A percentile compares a stretch with the other conserved stretches of the same genome.
phyloP scores from a whole-genome alignment of 768 basidiomycete genomes.

The Pulveroboletus ravenelii region DNA sequence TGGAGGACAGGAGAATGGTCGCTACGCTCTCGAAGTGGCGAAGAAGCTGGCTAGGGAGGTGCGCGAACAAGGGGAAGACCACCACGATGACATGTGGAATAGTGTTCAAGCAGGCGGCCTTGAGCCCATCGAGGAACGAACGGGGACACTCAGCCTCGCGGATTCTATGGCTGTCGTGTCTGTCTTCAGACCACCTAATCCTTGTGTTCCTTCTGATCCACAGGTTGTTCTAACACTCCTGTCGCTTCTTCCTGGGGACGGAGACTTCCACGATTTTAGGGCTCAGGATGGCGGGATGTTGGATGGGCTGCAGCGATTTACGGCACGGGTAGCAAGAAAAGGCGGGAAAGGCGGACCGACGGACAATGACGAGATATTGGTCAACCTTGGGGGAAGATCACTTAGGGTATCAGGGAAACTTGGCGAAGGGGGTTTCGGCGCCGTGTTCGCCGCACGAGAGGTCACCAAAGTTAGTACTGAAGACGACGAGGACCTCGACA shows the following conservation, averaged over 20 bases:
- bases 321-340: conserved; percentile 40
- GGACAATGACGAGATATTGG: conserved; percentile 40
- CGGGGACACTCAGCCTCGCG: conserved; percentile 59
- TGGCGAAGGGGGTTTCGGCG: conserved; percentile 95
- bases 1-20: conserved; percentile 29
- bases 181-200: conserved; percentile 73
- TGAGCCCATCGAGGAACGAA: conserved; percentile 50
- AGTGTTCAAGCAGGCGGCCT: background rate
- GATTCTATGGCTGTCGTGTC: conserved; percentile 60
- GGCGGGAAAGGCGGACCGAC: conserved; percentile 32
- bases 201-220: conserved; percentile 81
- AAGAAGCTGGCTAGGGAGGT: conserved; percentile 53
- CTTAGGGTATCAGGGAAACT: conserved; percentile 81
- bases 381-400: conserved; percentile 58
- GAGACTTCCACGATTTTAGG: conserved; percentile 57
- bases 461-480: conserved; percentile 37
- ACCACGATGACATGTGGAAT: conserved; percentile 7
- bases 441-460: conserved; percentile 84
- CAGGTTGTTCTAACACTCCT: conserved; percentile 61
- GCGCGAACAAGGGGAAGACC: conserved; percentile 23
- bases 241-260: conserved; percentile 55
- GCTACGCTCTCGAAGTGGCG: conserved; percentile 51
- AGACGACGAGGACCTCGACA: conserved; percentile 41
- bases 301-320: conserved; percentile 68
- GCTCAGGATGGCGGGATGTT: conserved; percentile 53